Evolutionary conservation across 2,329 filamentous ascomycete species (phyloP), one percentile per base, ranked within the genome.

Genomic region (Emmonsiellopsis sp.): DNA sequence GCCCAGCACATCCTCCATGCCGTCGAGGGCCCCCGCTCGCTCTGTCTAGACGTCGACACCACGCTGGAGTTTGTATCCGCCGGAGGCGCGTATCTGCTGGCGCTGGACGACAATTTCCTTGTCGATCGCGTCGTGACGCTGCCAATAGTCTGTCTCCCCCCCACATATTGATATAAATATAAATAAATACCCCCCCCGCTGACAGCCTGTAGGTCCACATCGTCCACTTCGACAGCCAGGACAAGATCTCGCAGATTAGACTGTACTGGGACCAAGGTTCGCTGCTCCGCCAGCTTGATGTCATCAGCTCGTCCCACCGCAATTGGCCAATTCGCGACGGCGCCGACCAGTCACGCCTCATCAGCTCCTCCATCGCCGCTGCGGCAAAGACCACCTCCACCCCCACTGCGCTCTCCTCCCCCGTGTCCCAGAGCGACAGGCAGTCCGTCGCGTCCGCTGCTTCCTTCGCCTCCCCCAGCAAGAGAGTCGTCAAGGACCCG

Each of bases 251-350:
- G 55, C 88, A 93, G 69, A 87, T 97, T 59, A 87, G 92, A 61
- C 82, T 92, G 61, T 88, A 86, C 68, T 98, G 93, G 93, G 93
- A 98, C 68, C 93, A 98, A 71, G 91, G 85, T 56, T 86, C 89
- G 52, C 81, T 98, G 42, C 81, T 98, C 60, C 97, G 93, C 74
- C 86, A 95, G 70, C 80, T 96, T 58, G 91, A 96, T 57, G 84
- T 96, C 53, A 97, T 98, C 70, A 92, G 93, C 63, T 86, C 85
- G 66, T 85, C 86, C 52, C 88, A 88, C 53, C 87, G 86, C 68
- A 95, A 93, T 72, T 98, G 93, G 93, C 93, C 93, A 52, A 94
- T 98, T 66, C 83, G 84, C 61, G 90, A 95, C 67, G 87, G 85
- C 66, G 82, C 82, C 63, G 90, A 95, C 52, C 91, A 97, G 74